Evolutionary conservation across 441 rosid genomes (phyloP).

Genomic region (Brassica balearica): DNA sequence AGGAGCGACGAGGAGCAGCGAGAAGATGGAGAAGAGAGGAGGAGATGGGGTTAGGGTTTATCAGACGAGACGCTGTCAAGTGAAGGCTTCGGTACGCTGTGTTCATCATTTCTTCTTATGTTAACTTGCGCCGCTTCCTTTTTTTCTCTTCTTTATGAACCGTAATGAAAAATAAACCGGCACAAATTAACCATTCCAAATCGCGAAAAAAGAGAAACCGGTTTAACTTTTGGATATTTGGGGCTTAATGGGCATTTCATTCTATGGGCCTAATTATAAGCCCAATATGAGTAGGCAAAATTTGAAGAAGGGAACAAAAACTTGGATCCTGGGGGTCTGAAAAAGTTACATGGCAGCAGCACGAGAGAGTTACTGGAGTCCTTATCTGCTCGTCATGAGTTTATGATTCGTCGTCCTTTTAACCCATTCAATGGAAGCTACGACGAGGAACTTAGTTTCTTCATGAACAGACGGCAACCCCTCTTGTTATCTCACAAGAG

Average conservation of each 20-base stretch:
- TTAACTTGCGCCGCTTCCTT: constrained; percentile 20
- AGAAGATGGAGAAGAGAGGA: constrained; percentile 40
- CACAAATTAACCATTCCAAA: constrained; percentile 3
- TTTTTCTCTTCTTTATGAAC: constrained; percentile 11
- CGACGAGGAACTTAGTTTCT: constrained; percentile 58
- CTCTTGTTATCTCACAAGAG: too few relatives aligned
- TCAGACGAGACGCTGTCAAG: constrained; percentile 41
- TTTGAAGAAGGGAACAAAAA: too few relatives aligned
- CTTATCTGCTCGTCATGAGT: constrained; percentile 34
- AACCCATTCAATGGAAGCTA: constrained; percentile 64
- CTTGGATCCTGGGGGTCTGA: too few relatives aligned
- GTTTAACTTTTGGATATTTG: neutral
- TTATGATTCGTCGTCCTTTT: constrained; percentile 22
- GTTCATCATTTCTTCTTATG: constrained; percentile 51
- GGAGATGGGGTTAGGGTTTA: constrained; percentile 57
- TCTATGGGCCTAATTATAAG: neutral
- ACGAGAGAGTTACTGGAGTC: constrained; percentile 7
- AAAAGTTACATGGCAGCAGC: constrained; percentile 29
- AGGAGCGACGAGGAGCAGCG: constrained; percentile 27
- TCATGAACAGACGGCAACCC: too few relatives aligned
- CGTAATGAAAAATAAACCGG: constrained; percentile 29
- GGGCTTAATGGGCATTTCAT: neutral
- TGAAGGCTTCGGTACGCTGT: constrained; percentile 63
- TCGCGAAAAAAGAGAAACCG: neutral
- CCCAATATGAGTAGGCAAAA: neutral